Base-by-base conservation (phyloP, 2,329 filamentous ascomycete genomes). In the Xylariaceae sp. region DNA sequence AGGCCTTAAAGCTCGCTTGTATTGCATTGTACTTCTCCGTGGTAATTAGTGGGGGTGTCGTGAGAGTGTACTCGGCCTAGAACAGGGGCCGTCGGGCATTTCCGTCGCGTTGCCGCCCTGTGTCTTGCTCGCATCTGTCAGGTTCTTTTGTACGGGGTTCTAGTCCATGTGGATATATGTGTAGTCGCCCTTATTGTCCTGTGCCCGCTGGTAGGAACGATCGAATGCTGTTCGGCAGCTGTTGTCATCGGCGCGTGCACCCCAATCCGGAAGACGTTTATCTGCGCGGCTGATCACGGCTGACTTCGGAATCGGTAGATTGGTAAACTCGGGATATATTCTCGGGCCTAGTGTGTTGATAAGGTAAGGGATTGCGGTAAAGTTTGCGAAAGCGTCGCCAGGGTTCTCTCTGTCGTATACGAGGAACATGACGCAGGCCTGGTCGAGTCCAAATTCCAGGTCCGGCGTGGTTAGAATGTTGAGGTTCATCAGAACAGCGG, bases 51-150 rank as follows among this genome's bases (percentile, higher is more conserved):
- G 39, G 8, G 2, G 53, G 53, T 21, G 48, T 51, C 4, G 48
- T 46, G 15, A 56, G 39, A 0, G 53, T 56, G 49, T 56, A 56
- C 37, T 53, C 53, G 33, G 53, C 53, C 53, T 48, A 56, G 32
- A 56, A 56, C 53, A 56, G 1, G 53, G 53, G 1, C 53, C 53
- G 27, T 52, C 53, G 3, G 53, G 53, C 48, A 56, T 56, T 9
- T 53, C 37, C 53, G 53, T 56, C 20, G 53, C 53, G 10, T 56
- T 56, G 1, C 43, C 43, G 15, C 53, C 49, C 9, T 56, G 53
- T 23, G 43, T 43, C 10, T n/a, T 33, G 27, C 53, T 56, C 20
- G 53, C 53, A 27, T 56, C 53, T 11, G 53, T 56, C 39, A 56
- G 21, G 18, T 43, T 56, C 16, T 41, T 33, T 8, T 41, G 41